Evolutionary conservation across 306 rosid genomes (phyloP).

Genomic region (Trichosanthes cucumerina): DNA sequence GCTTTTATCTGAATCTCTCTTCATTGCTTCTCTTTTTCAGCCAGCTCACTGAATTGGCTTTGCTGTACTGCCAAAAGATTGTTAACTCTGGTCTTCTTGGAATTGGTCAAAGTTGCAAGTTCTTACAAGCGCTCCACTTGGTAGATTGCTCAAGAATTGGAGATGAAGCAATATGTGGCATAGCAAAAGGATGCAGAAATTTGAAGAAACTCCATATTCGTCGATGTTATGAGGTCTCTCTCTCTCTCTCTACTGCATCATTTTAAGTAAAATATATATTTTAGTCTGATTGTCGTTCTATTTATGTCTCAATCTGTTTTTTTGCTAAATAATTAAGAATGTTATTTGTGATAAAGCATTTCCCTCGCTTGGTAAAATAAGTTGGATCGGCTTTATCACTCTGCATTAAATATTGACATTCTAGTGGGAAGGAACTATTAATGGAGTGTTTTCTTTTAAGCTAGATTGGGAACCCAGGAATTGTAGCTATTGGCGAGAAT

Average conservation of each 20-base stretch:
- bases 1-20: not conserved
- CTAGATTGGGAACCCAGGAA: slow-evolving; percentile 78
- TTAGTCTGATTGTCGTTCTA: not conserved
- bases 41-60: slow-evolving; percentile 56
- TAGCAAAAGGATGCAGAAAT: slow-evolving; percentile 74
- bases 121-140: slow-evolving; percentile 81
- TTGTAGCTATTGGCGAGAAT: slow-evolving; percentile 65
- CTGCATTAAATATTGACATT: not conserved
- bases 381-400: not conserved
- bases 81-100: slow-evolving; percentile 59
- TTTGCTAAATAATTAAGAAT: not conserved
- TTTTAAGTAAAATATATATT: not conserved
- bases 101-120: slow-evolving; percentile 77
- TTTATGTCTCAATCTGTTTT: not conserved
- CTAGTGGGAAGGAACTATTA: not conserved
- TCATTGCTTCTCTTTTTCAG: slow-evolving; percentile 33
- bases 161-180: slow-evolving; percentile 74
- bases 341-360: not conserved
- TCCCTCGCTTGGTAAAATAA: not conserved
- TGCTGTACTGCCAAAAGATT: slow-evolving; percentile 83
- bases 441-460: not conserved
- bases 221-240: slow-evolving; percentile 77
- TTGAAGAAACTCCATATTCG: slow-evolving; percentile 87
- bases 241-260: slow-evolving; percentile 1
- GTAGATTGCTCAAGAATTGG: slow-evolving; percentile 92